Conservation (phyloP, 345 rosid genomes). For the Alliaria petiolata region DNA sequence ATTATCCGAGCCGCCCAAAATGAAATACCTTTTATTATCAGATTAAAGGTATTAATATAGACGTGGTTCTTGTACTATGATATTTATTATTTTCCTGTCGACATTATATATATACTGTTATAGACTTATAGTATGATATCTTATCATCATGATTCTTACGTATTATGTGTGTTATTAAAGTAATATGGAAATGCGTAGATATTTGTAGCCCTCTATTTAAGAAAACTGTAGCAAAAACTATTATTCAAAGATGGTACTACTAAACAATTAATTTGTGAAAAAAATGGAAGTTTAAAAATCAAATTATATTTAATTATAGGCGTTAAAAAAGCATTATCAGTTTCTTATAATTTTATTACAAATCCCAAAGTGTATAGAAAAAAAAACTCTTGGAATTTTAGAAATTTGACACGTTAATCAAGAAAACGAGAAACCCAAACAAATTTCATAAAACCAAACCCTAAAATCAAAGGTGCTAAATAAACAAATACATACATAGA, state of each 20-base stretch:
- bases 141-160: conserved; percentile 5
- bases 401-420: conserved; percentile 3
- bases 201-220: background rate
- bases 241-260: background rate
- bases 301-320: background rate
- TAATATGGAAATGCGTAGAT: background rate
- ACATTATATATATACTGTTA: background rate
- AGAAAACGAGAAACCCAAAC: conserved; percentile 1
- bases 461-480: background rate
- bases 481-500: background rate
- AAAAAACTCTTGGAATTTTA: no score
- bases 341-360: no score
- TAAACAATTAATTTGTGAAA: background rate
- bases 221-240: background rate
- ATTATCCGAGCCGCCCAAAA: conserved; percentile 9
- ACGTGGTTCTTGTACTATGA: background rate
- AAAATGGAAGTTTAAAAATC: no score
- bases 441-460: background rate
- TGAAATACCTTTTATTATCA: background rate
- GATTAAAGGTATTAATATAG: background rate
- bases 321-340: no score
- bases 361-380: conserved; percentile 7
- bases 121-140: background rate
- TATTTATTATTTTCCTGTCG: background rate
- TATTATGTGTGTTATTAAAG: background rate